Evolutionary conservation across 257 asterid genomes (phyloP).

Genomic region (Primulina huaijiensis): DNA sequence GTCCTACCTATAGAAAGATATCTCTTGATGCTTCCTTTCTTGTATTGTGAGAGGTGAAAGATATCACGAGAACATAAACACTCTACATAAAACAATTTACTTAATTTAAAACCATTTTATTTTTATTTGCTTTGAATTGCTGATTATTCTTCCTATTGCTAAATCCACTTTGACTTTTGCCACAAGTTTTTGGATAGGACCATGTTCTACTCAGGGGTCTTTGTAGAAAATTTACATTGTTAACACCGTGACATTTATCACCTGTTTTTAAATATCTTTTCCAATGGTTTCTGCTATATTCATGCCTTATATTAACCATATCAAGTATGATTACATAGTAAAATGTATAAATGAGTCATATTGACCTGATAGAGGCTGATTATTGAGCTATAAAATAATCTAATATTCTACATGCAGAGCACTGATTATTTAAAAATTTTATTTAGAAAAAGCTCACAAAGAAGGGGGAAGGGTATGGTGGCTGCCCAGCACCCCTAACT

Average conservation of each 20-base stretch:
- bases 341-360: too few species aligned
- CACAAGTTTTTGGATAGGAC: neutral
- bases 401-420: too few species aligned
- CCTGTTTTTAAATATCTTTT: neutral
- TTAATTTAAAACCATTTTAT: slow-evolving; percentile 5
- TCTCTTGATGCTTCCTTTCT: neutral
- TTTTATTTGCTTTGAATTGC: neutral
- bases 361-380: too few species aligned
- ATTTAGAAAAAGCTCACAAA: too few species aligned
- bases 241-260: neutral
- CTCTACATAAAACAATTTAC: slow-evolving; percentile 8
- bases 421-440: too few species aligned
- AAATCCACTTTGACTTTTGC: slow-evolving; percentile 9
- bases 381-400: too few species aligned
- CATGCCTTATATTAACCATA: neutral
- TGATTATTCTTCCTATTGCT: slow-evolving; percentile 4
- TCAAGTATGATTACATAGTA: slow-evolving; percentile 6
- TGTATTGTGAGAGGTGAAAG: neutral
- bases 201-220: slow-evolving; percentile 1
- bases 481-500: too few species aligned
- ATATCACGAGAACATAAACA: slow-evolving; percentile 8
- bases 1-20: slow-evolving; percentile 1
- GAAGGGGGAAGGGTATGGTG: too few species aligned
- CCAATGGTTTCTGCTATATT: slow-evolving; percentile 2
- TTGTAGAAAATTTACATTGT: neutral